Percentiles rank a stretch among this genome's conserved stretches.
Conservation (phyloP, 2,329 filamentous ascomycete species). For the Aspergillus sp. region DNA sequence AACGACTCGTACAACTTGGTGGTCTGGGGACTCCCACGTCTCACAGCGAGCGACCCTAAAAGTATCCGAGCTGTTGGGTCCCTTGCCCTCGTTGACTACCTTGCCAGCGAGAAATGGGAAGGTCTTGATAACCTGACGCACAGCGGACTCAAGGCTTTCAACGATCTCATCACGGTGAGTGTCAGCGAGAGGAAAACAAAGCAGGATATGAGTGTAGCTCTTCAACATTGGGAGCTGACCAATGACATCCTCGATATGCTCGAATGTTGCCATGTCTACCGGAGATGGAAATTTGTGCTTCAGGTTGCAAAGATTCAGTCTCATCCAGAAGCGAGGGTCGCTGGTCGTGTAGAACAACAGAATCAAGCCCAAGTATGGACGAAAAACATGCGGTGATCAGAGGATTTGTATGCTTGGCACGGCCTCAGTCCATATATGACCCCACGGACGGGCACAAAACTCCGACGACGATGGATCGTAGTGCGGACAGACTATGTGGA, state of each 20-base stretch:
- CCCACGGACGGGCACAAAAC: too few relatives aligned
- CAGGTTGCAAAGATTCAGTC: too few relatives aligned
- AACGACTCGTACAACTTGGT: slow-evolving; percentile 9
- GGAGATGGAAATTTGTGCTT: not conserved
- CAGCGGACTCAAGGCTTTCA: slow-evolving; percentile 9
- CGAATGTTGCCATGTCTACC: slow-evolving; percentile 3
- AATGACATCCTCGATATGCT: slow-evolving; percentile 18
- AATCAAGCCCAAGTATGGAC: too few relatives aligned
- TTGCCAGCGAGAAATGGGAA: slow-evolving; percentile 17
- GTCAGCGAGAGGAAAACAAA: slow-evolving; percentile 16
- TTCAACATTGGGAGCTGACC: slow-evolving; percentile 23
- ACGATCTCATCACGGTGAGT: slow-evolving; percentile 1
- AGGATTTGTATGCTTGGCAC: too few relatives aligned
- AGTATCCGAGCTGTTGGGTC: slow-evolving; percentile 6
- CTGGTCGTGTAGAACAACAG: too few relatives aligned
- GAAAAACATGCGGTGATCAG: too few relatives aligned
- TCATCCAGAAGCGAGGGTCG: too few relatives aligned
- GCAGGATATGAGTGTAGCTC: slow-evolving; percentile 20
- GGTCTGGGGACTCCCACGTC: not conserved
- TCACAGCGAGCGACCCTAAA: slow-evolving; percentile 10
- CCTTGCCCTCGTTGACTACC: slow-evolving; percentile 12
- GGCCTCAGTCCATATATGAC: too few relatives aligned
- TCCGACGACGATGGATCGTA: too few relatives aligned
- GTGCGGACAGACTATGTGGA: too few relatives aligned
- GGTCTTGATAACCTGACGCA: slow-evolving; percentile 5